Evolutionary conservation across 495 filamentous ascomycete genomes (phyloP).

Genomic region (Letharia columbiana): DNA sequence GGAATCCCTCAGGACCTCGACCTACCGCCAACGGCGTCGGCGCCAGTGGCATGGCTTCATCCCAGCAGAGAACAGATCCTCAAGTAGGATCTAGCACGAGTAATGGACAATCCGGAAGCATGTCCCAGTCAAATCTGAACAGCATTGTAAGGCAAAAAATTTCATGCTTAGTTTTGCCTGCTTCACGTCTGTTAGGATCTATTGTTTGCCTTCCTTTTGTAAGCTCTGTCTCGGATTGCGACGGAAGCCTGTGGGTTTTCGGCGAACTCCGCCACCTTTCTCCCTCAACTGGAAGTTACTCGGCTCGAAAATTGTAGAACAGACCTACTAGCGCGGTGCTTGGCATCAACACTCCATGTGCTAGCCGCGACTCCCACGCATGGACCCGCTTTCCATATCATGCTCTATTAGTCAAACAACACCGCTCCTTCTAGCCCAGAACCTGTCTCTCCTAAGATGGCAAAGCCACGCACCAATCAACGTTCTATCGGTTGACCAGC

Average conservation of each 20-base stretch:
- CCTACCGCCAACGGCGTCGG: conserved; percentile 47
- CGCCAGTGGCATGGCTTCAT: conserved; percentile 44
- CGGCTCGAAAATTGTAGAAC: not conserved
- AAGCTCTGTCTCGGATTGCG: not conserved
- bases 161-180: conserved; percentile 9
- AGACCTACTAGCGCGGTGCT: not conserved
- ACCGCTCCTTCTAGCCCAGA: not conserved
- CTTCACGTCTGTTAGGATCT: conserved; percentile 3
- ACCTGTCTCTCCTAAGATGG: not conserved
- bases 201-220: not conserved
- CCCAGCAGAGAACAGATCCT: conserved; percentile 35
- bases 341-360: not conserved
- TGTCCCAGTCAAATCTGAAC: conserved; percentile 83
- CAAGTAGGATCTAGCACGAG: conserved; percentile 14
- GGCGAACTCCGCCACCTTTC: not conserved
- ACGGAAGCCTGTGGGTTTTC: not conserved
- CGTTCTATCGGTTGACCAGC: not conserved
- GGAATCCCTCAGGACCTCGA: conserved; percentile 35
- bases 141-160: conserved; percentile 67
- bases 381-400: not conserved
- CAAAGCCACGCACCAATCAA: not conserved
- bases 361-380: not conserved
- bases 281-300: not conserved
- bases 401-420: not conserved
- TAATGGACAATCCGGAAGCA: conserved; percentile 36